Conservation (phyloP, 208 protist species). For the Leptomonas pyrrhocoris region DNA sequence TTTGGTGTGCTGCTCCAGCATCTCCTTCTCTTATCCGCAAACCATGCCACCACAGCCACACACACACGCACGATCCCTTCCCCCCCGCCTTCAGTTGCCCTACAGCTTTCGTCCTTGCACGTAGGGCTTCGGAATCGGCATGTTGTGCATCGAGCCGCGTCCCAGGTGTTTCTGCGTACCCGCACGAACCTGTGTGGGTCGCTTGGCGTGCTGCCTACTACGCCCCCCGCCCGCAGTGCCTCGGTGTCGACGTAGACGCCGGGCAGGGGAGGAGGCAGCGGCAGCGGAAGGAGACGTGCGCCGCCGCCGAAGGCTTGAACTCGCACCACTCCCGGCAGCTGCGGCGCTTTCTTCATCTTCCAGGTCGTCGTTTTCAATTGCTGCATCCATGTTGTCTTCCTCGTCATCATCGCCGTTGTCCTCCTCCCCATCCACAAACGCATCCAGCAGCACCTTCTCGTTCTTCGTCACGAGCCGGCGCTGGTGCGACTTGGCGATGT, state of each 20-base stretch:
- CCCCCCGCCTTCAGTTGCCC: not conserved
- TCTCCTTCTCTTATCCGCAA: too few relatives aligned
- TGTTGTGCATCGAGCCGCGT: slow-evolving; percentile 79
- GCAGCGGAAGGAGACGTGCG: not conserved
- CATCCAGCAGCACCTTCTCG: slow-evolving; percentile 69
- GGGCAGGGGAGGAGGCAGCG: too few relatives aligned
- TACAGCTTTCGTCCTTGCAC: slow-evolving; percentile 66
- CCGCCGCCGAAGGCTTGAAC: not conserved
- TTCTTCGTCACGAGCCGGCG: slow-evolving; percentile 63
- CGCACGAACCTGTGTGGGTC: slow-evolving; percentile 21
- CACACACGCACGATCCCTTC: too few relatives aligned
- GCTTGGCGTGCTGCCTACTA: not conserved
- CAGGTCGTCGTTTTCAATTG: slow-evolving; percentile 6
- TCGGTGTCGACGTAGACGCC: not conserved
- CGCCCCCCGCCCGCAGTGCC: not conserved
- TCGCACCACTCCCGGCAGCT: not conserved
- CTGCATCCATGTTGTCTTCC: slow-evolving; percentile 20
- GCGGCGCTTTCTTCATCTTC: not conserved
- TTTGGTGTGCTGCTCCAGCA: too few relatives aligned
- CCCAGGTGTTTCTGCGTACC: slow-evolving; percentile 66
- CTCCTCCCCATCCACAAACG: slow-evolving; percentile 69
- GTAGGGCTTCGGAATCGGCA: slow-evolving; percentile 82
- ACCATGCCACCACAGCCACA: not conserved
- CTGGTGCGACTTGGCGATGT: slow-evolving; percentile 83
- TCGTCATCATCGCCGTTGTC: slow-evolving; percentile 24